These are phyloP conservation scores for Lachancea thermotolerans DNA, from an alignment of 805 yeast genomes.

Conservation along the genomic window DNA sequence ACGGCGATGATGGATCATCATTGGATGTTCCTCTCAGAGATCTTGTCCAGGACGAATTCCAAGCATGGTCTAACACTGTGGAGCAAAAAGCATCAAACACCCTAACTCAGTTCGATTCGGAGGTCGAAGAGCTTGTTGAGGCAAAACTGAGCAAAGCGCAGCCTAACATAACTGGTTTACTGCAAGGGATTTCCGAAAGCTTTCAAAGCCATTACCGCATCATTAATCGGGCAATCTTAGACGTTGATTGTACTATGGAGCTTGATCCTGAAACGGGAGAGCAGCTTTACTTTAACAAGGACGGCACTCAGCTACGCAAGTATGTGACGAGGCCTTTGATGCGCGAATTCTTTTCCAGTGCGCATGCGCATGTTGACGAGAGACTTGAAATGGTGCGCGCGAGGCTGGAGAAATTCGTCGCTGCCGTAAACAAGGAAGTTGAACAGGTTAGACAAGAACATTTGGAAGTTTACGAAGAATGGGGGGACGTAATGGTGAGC, in stretches of 20 bases:
- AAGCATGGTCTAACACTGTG: constrained; percentile 33
- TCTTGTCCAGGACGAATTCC: constrained; percentile 32
- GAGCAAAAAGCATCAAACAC: constrained; percentile 36
- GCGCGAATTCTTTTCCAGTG: constrained; percentile 37
- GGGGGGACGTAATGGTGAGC: constrained; percentile 58
- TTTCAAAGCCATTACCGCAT: constrained; percentile 24
- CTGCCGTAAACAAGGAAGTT: constrained; percentile 32
- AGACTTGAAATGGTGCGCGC: constrained; percentile 31
- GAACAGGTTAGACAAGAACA: constrained; percentile 38
- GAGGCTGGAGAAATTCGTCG: constrained; percentile 27
- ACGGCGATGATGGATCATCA: constrained; percentile 7
- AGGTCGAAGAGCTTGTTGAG: constrained; percentile 30
- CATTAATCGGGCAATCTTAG: constrained; percentile 31
- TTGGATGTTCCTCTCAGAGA: constrained; percentile 19
- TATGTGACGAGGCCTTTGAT: constrained; percentile 42
- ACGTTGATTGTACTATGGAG: constrained; percentile 34
- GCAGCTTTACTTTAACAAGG: constrained; percentile 30
- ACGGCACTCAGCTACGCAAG: constrained; percentile 31
- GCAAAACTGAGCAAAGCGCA: constrained; percentile 24
- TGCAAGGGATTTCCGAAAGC: constrained; percentile 30
- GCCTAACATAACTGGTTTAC: constrained; percentile 29
- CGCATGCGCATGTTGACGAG: constrained; percentile 26
- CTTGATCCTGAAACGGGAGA: constrained; percentile 29
- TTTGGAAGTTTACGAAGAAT: constrained; percentile 65
- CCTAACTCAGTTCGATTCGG: constrained; percentile 33